Evolutionary conservation across 208 protist species (phyloP).

Genomic region (Trypanosoma cruzi): DNA sequence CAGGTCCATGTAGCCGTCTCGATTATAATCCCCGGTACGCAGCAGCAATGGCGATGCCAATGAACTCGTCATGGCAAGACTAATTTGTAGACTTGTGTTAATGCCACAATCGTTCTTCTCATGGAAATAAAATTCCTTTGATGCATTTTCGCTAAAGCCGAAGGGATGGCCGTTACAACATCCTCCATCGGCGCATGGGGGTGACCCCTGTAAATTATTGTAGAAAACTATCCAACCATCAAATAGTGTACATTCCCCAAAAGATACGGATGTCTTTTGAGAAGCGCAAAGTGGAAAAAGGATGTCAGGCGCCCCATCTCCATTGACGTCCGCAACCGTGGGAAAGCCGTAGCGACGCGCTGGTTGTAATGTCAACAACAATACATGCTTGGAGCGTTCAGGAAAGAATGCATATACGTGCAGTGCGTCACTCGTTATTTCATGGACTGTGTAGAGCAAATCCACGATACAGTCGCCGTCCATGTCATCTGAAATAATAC

Average conservation of each 20-base stretch:
- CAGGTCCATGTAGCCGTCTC: conserved; percentile 60
- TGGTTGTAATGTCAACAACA: conserved; percentile 17
- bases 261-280: background rate
- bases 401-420: conserved; percentile 36
- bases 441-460: conserved; percentile 54
- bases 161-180: conserved; percentile 25
- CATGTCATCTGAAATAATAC: conserved; percentile 47
- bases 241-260: conserved; percentile 19
- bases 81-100: background rate
- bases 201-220: conserved; percentile 11
- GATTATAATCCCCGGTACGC: conserved; percentile 57
- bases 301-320: conserved; percentile 59
- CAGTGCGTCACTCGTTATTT: conserved; percentile 16
- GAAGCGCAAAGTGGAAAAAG: conserved; percentile 38
- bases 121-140: conserved; percentile 14
- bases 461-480: conserved; percentile 69
- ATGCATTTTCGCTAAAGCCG: conserved; percentile 18
- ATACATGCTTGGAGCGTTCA: background rate
- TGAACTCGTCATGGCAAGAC: conserved; percentile 21
- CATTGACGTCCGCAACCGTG: conserved; percentile 45
- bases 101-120: conserved; percentile 13
- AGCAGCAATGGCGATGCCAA: conserved; percentile 43
- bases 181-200: conserved; percentile 6
- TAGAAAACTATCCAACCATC: conserved; percentile 19
- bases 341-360: conserved; percentile 39